Percentiles rank a stretch among this genome's conserved stretches.
These are phyloP conservation scores for Penicillium lagena DNA, from an alignment of 495 filamentous ascomycete species.

Conservation along the genomic window DNA sequence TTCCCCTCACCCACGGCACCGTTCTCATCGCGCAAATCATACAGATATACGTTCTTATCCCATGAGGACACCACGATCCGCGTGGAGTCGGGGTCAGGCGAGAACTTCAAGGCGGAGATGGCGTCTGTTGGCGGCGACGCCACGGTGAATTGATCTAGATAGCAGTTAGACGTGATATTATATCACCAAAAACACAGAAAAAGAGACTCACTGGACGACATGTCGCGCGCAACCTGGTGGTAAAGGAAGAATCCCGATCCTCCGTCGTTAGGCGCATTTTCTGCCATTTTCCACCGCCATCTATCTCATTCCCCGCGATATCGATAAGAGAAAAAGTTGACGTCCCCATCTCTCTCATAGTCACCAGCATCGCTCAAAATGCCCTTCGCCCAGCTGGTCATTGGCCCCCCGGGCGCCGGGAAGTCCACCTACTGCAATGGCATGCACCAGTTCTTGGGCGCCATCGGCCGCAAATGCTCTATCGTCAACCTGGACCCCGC, in stretches of 20 bases:
- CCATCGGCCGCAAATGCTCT: constrained; percentile 89
- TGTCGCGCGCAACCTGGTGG: constrained; percentile 14
- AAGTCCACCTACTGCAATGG: constrained; percentile 98
- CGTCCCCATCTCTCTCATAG: not conserved
- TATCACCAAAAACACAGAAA: too few relatives aligned
- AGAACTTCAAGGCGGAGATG: constrained; percentile 81
- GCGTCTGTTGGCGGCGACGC: constrained; percentile 73
- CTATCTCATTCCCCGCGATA: constrained; percentile 23
- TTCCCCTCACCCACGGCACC: constrained; percentile 47
- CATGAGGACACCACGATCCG: constrained; percentile 86
- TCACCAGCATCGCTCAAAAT: constrained; percentile 22
- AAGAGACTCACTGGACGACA: constrained; percentile 33
- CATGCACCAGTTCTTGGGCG: constrained; percentile 95
- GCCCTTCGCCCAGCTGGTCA: constrained; percentile 71
- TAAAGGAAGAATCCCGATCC: constrained; percentile 22
- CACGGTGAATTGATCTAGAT: constrained; percentile 40
- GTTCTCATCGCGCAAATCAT: constrained; percentile 64
- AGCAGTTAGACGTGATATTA: constrained; percentile 4
- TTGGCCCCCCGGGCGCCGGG: constrained; percentile 87
- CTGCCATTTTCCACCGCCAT: constrained; percentile 25
- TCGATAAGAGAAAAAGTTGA: constrained; percentile 17
- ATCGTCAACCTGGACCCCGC: constrained; percentile 96
- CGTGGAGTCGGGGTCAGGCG: constrained; percentile 56
- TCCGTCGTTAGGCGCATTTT: constrained; percentile 23
- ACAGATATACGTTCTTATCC: constrained; percentile 89